These are phyloP conservation scores for Kodamaea jinghongensis DNA, from an alignment of 805 yeast species.

Conservation along the genomic window DNA sequence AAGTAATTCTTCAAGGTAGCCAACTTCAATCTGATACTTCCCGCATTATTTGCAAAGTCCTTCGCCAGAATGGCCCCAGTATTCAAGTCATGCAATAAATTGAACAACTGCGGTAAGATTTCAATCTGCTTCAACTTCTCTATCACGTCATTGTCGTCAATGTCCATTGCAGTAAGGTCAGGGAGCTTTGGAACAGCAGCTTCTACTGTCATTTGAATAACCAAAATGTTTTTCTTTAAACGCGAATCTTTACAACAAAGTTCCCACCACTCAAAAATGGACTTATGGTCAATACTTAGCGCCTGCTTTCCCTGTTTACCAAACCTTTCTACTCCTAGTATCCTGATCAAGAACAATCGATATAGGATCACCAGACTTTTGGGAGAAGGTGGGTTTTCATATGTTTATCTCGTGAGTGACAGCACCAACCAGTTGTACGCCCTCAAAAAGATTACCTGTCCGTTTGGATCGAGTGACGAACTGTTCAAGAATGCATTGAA, in stretches of 20 bases:
- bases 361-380: constrained; percentile 67
- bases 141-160: constrained; percentile 14
- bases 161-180: constrained; percentile 11
- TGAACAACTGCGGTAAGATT: constrained; percentile 37
- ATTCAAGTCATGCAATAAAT: constrained; percentile 32
- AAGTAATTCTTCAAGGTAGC: constrained; percentile 32
- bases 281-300: constrained; percentile 18
- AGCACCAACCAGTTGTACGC: constrained; percentile 56
- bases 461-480: constrained; percentile 78
- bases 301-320: constrained; percentile 48
- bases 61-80: constrained; percentile 37
- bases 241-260: background rate
- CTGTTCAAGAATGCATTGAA: constrained; percentile 58
- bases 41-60: constrained; percentile 44
- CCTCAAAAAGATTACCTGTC: constrained; percentile 81
- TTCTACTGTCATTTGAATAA: background rate
- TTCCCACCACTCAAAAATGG: constrained; percentile 17
- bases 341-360: constrained; percentile 58
- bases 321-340: constrained; percentile 46
- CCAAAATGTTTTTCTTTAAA: background rate
- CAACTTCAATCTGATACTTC: constrained; percentile 43
- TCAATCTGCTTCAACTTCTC: constrained; percentile 29
- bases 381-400: constrained; percentile 90
- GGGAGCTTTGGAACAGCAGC: background rate
- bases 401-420: constrained; percentile 71